Evolutionary conservation across 768 basidiomycete genomes (phyloP).

Genomic region (Amanita fuliginea): DNA sequence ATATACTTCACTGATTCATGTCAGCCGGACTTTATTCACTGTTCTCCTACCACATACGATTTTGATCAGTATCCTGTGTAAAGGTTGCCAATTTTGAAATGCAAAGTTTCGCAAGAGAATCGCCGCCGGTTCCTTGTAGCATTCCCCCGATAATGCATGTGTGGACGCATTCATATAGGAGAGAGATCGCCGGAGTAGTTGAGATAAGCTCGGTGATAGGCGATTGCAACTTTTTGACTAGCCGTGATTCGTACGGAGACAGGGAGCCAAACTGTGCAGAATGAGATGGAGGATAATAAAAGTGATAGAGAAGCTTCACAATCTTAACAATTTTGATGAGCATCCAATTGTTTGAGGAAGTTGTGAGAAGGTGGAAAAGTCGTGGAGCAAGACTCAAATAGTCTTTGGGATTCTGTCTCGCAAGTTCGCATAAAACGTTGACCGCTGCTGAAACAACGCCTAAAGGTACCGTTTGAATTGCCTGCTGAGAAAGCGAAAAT

Average conservation of each 20-base stretch:
- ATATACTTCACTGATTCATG: constrained; percentile 82
- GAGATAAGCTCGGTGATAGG: constrained; percentile 94
- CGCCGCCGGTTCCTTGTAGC: constrained; percentile 70
- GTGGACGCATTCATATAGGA: constrained; percentile 96
- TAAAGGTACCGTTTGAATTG: constrained; percentile 15
- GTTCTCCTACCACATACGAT: constrained; percentile 47
- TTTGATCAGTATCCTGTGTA: constrained; percentile 89
- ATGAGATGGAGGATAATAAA: constrained; percentile 1
- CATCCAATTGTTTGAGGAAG: constrained; percentile 99
- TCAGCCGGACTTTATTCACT: not conserved
- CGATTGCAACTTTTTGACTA: constrained; percentile 88
- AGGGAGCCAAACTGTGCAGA: constrained; percentile 75
- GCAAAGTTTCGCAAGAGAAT: constrained; percentile 74
- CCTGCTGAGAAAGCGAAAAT: not conserved
- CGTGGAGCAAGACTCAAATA: constrained; percentile 86
- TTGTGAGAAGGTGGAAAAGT: constrained; percentile 86
- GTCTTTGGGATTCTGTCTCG: constrained; percentile 65
- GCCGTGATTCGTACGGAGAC: constrained; percentile 83
- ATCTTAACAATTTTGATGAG: constrained; percentile 97
- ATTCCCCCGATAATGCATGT: constrained; percentile 97
- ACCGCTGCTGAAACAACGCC: constrained; percentile 92
- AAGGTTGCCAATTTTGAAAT: constrained; percentile 91
- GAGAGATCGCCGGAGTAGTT: constrained; percentile 89
- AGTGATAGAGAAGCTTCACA: constrained; percentile 27
- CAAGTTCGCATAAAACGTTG: constrained; percentile 90